phyloP scores from a whole-genome alignment of 73 alveolate genomes.

The Chromera velia region DNA sequence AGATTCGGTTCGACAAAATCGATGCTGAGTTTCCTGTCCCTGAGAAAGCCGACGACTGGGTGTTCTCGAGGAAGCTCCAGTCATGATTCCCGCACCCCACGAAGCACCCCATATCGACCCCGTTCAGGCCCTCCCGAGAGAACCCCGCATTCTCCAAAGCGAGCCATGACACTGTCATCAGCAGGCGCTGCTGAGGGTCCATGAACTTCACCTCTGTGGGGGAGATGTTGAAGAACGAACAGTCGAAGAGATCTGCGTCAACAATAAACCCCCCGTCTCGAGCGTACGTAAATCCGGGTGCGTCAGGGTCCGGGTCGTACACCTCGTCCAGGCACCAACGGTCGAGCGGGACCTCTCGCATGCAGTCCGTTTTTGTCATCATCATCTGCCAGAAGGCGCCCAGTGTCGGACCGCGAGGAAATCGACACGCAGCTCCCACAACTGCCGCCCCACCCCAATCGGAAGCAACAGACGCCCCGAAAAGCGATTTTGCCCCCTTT shows the following conservation, averaged over 20 bases:
- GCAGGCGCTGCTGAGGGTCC: constrained; percentile 25
- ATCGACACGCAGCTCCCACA: constrained; percentile 8
- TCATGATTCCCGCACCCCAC: constrained; percentile 8
- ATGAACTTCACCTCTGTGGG: neutral
- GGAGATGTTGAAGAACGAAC: neutral
- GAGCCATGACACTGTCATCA: too few species aligned
- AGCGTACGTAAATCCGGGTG: neutral
- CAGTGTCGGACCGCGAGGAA: neutral
- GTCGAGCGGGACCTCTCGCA: constrained; percentile 20
- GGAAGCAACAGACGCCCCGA: too few species aligned
- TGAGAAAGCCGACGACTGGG: neutral
- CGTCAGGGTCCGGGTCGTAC: constrained; percentile 7
- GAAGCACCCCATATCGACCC: neutral
- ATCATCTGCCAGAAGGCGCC: neutral
- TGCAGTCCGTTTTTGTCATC: constrained; percentile 8
- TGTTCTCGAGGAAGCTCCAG: constrained; percentile 18
- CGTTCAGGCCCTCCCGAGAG: too few species aligned
- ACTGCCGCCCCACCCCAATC: too few species aligned
- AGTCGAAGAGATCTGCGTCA: too few species aligned
- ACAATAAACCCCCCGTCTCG: too few species aligned
- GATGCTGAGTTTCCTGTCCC: constrained; percentile 18
- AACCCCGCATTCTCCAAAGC: too few species aligned
- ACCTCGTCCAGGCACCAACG: constrained; percentile 23
- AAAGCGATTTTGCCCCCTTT: too few species aligned
- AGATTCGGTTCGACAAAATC: constrained; percentile 33